Base-by-base conservation (phyloP, 2,329 filamentous ascomycete species). In the Sordariomycetes sp. region DNA sequence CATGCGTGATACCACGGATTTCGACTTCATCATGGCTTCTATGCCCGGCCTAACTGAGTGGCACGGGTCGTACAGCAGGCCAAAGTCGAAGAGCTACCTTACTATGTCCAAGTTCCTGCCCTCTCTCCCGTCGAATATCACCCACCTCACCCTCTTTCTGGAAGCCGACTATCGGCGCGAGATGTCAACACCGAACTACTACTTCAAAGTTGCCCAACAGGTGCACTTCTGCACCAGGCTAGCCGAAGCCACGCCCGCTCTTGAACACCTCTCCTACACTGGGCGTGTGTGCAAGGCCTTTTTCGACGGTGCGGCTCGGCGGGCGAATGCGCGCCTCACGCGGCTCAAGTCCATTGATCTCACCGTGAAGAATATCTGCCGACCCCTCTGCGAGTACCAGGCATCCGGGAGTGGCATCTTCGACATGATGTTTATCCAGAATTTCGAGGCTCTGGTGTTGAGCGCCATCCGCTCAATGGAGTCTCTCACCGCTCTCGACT, bases 301-400 rank as follows among this genome's bases (percentile, higher is more conserved):
- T 60, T 90, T 90, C 65, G 79, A 83, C 53, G 69, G 77, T 37
- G 78, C 82, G 5, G 74, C 78, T n/a, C 71, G 72, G 52, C 71
- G 74, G 34, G 76, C 77, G 35, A 75, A 80, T 61, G 69, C 77
- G 48, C 69, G 77, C 51, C 71, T 74, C 18, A 75, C 77, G 8
- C 73, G 72, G 18, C 77, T 90, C 52, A 83, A 82, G 69, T 85
- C 83, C 1, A 76, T 90, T 24, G 87, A 90, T 64, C 70, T 90
- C 52, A 85, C 86, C 0, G 84, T 90, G 58, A 89, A 89, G 71
- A 89, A 89, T 61, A 87, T 86, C 67, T 91, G 88, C 64, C 80
- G 86, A 3, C 73, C 77, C 51, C 68, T 76, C 60, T 69, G 72
- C 53, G 72, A 73, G 61, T 85, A 76, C 74, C 79, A 83, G 61